A percentile compares a stretch with the other conserved stretches of the same genome.
Evolutionary conservation across 768 basidiomycete species (phyloP).

Genomic region (Suillus paluster): DNA sequence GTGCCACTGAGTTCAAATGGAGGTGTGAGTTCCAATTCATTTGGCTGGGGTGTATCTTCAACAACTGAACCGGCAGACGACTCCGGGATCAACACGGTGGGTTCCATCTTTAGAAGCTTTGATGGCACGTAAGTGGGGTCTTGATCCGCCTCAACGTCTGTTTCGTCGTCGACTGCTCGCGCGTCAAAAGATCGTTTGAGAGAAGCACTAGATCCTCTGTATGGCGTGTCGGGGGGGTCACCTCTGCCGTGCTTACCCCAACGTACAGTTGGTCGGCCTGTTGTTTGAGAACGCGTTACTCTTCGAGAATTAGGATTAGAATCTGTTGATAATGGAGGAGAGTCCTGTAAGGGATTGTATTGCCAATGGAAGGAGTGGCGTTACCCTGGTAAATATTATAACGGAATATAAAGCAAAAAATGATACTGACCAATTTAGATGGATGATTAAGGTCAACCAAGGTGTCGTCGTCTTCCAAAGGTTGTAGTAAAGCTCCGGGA

Average conservation of each 20-base stretch:
- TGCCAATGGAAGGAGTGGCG: conserved; percentile 25
- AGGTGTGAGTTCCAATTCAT: conserved; percentile 12
- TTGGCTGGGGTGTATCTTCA: conserved; percentile 23
- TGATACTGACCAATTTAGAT: conserved; percentile 33
- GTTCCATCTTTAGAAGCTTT: conserved; percentile 36
- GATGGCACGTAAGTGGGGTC: conserved; percentile 20
- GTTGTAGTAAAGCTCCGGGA: conserved; percentile 12
- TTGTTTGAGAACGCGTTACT: conserved; percentile 39
- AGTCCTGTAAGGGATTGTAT: conserved; percentile 22
- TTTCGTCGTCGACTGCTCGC: conserved; percentile 39
- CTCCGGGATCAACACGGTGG: conserved; percentile 23
- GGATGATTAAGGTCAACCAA: conserved; percentile 29
- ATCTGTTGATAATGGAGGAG: conserved; percentile 25
- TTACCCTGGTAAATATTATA: conserved; percentile 28
- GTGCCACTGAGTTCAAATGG: conserved; percentile 21
- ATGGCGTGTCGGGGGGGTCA: conserved; percentile 32
- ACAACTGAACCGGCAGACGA: conserved; percentile 36
- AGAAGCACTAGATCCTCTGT: conserved; percentile 21
- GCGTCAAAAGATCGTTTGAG: conserved; percentile 40
- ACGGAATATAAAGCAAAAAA: conserved; percentile 36
- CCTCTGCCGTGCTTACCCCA: conserved; percentile 38
- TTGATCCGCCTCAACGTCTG: conserved; percentile 34
- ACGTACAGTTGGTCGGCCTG: conserved; percentile 37
- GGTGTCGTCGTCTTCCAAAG: conserved; percentile 23
- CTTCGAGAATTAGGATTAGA: conserved; percentile 27